Conservation (phyloP, 148 eudicot genomes). For the Arbutus unedo region DNA sequence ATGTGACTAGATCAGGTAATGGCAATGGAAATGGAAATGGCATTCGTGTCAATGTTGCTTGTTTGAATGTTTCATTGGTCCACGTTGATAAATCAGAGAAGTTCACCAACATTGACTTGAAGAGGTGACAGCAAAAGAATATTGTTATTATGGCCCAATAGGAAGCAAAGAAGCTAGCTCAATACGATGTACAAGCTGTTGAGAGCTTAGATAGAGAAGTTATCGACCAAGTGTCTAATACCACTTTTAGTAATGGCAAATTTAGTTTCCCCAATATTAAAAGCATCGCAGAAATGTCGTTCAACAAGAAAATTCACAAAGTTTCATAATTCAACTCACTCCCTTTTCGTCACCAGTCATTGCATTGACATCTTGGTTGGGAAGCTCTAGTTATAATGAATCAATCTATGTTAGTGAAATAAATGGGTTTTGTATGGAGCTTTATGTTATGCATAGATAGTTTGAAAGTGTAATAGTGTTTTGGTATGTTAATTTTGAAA, state of each 20-base stretch:
- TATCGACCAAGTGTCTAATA: constrained; percentile 38
- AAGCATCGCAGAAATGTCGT: constrained; percentile 27
- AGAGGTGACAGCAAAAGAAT: no score
- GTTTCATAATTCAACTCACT: constrained; percentile 37
- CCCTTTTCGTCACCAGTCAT: constrained; percentile 53
- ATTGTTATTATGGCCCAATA: constrained; percentile 14
- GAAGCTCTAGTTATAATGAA: constrained; percentile 40
- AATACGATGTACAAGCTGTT: constrained; percentile 36
- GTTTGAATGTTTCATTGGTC: no score
- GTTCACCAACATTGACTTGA: no score
- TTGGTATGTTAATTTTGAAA: no score
- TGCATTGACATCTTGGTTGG: constrained; percentile 69
- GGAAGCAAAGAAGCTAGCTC: constrained; percentile 25
- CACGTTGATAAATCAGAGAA: no score
- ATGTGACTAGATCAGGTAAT: no score
- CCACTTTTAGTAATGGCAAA: constrained; percentile 32
- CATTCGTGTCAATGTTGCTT: no score
- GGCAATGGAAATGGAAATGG: no score
- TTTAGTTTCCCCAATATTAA: constrained; percentile 43
- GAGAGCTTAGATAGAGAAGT: constrained; percentile 36
- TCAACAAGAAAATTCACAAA: constrained; percentile 59
- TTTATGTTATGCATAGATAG: no score
- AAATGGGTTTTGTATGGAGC: no score
- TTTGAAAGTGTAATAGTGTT: no score
- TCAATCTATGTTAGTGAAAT: no score